phyloP scores from a whole-genome alignment of 306 rosid species.

The Coriaria nepalensis region DNA sequence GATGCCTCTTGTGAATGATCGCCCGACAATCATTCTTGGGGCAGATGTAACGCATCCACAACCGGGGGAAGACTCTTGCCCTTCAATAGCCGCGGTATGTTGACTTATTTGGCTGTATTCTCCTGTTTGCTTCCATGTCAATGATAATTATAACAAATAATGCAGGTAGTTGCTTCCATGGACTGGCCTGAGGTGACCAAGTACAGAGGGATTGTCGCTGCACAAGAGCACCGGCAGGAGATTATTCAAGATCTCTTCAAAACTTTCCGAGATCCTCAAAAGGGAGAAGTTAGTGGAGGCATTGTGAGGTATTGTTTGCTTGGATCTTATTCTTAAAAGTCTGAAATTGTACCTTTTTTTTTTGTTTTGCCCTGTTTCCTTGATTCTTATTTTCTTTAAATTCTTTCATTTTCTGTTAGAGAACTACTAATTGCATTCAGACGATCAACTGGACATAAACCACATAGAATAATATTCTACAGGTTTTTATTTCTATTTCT shows the following conservation, averaged over 20 bases:
- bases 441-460: slow-evolving; percentile 19
- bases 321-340: no score
- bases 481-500: slow-evolving; percentile 31
- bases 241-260: slow-evolving; percentile 50
- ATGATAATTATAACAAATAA: not conserved
- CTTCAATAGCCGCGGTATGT: slow-evolving; percentile 75
- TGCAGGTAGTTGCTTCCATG: slow-evolving; percentile 76
- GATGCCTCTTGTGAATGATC: slow-evolving; percentile 40
- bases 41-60: slow-evolving; percentile 76
- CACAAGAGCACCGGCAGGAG: slow-evolving; percentile 41
- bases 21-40: slow-evolving; percentile 50
- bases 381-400: not conserved
- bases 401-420: slow-evolving; percentile 18
- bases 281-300: slow-evolving; percentile 32
- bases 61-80: slow-evolving; percentile 44
- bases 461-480: slow-evolving; percentile 59
- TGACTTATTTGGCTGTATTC: not conserved
- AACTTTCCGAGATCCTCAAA: slow-evolving; percentile 8
- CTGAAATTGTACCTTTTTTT: no score
- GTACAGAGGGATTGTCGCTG: slow-evolving; percentile 47
- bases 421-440: slow-evolving; percentile 40
- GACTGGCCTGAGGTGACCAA: slow-evolving; percentile 64
- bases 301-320: slow-evolving; percentile 37
- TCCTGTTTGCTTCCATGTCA: not conserved
- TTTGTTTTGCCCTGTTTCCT: no score